Base-by-base conservation (phyloP, 2,329 filamentous ascomycete genomes). In the Incumbomyces lentus region DNA sequence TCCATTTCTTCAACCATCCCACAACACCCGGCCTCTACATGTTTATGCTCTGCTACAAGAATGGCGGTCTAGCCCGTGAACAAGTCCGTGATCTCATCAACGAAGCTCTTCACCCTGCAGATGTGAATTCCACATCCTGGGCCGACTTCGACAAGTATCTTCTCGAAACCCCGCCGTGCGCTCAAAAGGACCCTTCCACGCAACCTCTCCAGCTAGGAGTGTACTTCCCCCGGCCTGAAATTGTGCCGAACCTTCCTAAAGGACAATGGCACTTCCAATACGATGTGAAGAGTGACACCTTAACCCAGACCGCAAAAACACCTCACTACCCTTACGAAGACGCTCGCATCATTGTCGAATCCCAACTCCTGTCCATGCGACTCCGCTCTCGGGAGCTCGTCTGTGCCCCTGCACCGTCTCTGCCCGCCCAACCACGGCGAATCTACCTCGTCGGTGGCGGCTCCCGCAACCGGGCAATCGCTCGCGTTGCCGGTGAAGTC, bases 21-120 rank as follows among this genome's bases (percentile, higher is more conserved):
- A 92, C 88, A 37, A 94, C 87, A 1, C 71, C 81, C 0, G 87
- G 85, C 1, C 77, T 95, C 50, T 95, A 94, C 75, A 96, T 98
- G 92, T 96, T 98, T 68, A 98, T 98, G 92, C 79, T 98, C 31
- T 98, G 92, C 74, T 98, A 96, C 73, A 96, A 96, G 69, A 98
- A 98, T 67, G 92, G 92, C 56, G 88, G 88, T 2, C 79, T 96
- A 1, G 90, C 92, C 1, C 84, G 92, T 37, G 92, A 98, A 63
- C 81, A 85, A 58, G 79, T 96, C 52, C 84, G 92, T 46, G 87
- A 98, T 61, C 74, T 78, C 0, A 78, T 96, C 44, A 83, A 87
- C 51, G 58, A 66, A 46, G 60, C 63, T 34, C 26, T 40, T 8
- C 36, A 35, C 30, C 36, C 37, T 19, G 64, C 68, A 17, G 66